These are phyloP conservation scores for Cunninghamia lanceolata DNA, from an alignment of 75 land plant genomes.

Conservation along the genomic window DNA sequence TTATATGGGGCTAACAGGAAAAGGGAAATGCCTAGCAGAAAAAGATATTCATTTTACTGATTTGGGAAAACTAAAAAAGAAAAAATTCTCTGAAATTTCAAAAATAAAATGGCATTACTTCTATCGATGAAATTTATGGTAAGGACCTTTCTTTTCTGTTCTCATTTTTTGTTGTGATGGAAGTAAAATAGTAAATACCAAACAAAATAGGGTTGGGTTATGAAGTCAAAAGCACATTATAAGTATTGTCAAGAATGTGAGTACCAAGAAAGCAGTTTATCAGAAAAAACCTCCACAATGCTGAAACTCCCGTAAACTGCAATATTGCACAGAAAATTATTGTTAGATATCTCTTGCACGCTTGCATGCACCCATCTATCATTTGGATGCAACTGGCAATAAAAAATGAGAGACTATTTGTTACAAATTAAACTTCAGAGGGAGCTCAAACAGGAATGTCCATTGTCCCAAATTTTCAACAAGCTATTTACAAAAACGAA, in stretches of 20 bases:
- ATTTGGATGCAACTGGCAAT: not conserved
- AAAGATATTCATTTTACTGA: not conserved
- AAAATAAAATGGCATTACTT: not conserved
- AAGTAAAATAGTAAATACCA: not conserved
- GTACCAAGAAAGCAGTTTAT: constrained; percentile 78
- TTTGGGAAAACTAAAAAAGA: too few species aligned
- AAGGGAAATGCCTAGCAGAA: not conserved
- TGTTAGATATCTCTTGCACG: not conserved
- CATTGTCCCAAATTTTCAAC: too few species aligned
- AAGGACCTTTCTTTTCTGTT: not conserved
- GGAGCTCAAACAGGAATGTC: not conserved
- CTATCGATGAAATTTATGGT: not conserved
- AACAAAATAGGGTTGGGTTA: not conserved
- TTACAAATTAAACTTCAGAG: not conserved
- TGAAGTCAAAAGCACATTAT: not conserved
- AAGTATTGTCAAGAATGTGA: not conserved
- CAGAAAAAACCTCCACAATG: constrained; percentile 63
- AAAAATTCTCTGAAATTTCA: too few species aligned
- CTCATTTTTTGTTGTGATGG: not conserved
- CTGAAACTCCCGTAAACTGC: constrained; percentile 90
- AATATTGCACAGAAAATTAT: not conserved
- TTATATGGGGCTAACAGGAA: not conserved
- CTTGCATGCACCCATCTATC: not conserved
- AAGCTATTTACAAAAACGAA: too few species aligned
- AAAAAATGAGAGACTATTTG: not conserved